A percentile compares a stretch with the other conserved stretches of the same genome.
Conservation (phyloP, 1,284 basidiomycete species). For the Agaricales sp. region DNA sequence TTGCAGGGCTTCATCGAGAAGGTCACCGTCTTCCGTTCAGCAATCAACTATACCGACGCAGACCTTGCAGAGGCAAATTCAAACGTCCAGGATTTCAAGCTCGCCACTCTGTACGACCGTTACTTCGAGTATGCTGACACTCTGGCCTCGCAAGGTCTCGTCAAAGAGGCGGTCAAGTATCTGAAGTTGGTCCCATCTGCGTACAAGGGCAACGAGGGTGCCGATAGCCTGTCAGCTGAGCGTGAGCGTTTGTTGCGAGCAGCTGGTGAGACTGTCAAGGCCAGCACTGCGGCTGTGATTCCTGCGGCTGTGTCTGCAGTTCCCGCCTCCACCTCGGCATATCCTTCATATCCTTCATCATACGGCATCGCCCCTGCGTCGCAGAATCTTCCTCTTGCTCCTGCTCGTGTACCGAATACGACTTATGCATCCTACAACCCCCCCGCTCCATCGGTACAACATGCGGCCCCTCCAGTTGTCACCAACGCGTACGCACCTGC, state of each 20-base stretch:
- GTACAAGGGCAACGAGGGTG: constrained; percentile 57
- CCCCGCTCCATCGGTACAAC: background rate
- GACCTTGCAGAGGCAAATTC: constrained; percentile 47
- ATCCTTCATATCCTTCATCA: background rate
- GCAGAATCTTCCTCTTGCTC: background rate
- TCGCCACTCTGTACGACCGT: constrained; percentile 81
- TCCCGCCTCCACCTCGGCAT: background rate
- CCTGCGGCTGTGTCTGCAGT: constrained; percentile 9
- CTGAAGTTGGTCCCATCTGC: constrained; percentile 73
- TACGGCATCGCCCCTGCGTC: constrained; percentile 12
- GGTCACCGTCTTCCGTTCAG: constrained; percentile 88
- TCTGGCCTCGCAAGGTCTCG: constrained; percentile 82
- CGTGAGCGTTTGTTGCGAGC: constrained; percentile 52
- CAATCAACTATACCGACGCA: constrained; percentile 79
- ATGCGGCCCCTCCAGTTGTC: background rate
- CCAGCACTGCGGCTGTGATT: constrained; percentile 20
- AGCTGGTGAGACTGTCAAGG: constrained; percentile 23
- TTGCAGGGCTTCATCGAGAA: constrained; percentile 96
- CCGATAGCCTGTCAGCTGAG: constrained; percentile 47
- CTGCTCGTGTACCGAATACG: background rate
- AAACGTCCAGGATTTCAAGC: constrained; percentile 67
- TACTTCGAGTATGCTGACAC: constrained; percentile 96
- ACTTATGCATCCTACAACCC: background rate
- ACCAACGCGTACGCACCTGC: background rate
- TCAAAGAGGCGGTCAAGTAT: constrained; percentile 77